Percentiles rank a stretch among this genome's conserved stretches.
Conservation (phyloP, 805 yeast genomes). For the Tanozyma kutaoensis region DNA sequence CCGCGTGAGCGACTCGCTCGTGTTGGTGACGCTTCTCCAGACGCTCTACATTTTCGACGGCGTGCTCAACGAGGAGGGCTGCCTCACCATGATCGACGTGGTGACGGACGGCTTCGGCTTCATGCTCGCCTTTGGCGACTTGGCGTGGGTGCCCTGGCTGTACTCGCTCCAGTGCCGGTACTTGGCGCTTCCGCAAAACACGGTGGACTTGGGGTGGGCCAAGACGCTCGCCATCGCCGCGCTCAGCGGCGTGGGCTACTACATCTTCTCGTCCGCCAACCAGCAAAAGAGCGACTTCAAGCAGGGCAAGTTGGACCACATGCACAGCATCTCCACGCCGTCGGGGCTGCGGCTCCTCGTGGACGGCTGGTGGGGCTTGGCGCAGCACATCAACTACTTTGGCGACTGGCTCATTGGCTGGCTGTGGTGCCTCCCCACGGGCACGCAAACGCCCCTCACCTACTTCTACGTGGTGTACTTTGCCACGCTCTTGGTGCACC, state of each 20-base stretch:
- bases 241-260: conserved; percentile 53
- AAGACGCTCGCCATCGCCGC: conserved; percentile 26
- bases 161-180: conserved; percentile 81
- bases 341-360: conserved; percentile 70
- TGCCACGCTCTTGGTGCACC: conserved; percentile 68
- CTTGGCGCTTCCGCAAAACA: conserved; percentile 42
- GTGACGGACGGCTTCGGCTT: conserved; percentile 96
- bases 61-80: conserved; percentile 81
- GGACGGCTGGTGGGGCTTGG: conserved; percentile 93
- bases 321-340: conserved; percentile 52
- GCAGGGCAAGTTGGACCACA: conserved; percentile 57
- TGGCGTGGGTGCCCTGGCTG: conserved; percentile 85
- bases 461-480: conserved; percentile 82
- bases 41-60: conserved; percentile 83
- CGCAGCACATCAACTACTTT: conserved; percentile 89
- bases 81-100: conserved; percentile 87
- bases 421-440: conserved; percentile 90
- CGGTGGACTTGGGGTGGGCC: conserved; percentile 36
- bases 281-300: conserved; percentile 76
- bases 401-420: conserved; percentile 92
- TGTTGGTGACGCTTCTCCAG: conserved; percentile 58
- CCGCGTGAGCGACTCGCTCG: conserved; percentile 53
- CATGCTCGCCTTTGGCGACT: conserved; percentile 91
- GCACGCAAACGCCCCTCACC: conserved; percentile 66
- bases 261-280: conserved; percentile 76